A percentile compares a stretch with the other conserved stretches of the same genome.
phyloP scores from a whole-genome alignment of 495 filamentous ascomycete genomes.

The Sabuloglossum arenarium region DNA sequence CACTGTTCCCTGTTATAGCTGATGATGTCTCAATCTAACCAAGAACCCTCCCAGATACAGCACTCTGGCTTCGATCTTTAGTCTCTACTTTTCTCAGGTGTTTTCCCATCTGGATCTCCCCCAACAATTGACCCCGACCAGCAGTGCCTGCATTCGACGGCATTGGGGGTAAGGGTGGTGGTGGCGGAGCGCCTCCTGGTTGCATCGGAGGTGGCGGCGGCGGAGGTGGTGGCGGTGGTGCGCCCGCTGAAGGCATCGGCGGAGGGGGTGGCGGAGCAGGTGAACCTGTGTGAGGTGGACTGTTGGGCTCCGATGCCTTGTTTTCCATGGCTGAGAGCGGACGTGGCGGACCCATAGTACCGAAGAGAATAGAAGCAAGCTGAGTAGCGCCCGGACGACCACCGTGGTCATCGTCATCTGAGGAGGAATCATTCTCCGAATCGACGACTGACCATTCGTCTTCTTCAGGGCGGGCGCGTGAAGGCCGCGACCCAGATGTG shows the following conservation, averaged over 20 bases:
- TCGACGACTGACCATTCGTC: slow-evolving; percentile 77
- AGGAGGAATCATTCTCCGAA: slow-evolving; percentile 46
- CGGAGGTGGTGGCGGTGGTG: slow-evolving; percentile 25
- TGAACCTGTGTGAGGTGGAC: slow-evolving; percentile 5
- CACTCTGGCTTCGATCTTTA: slow-evolving; percentile 55
- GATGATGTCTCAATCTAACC: background rate
- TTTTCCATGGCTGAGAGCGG: slow-evolving; percentile 48
- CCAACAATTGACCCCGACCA: slow-evolving; percentile 42
- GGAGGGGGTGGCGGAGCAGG: slow-evolving; percentile 23
- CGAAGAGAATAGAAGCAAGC: slow-evolving; percentile 83
- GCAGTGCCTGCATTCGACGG: slow-evolving; percentile 17
- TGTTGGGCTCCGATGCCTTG: slow-evolving; percentile 11
- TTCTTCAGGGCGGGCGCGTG: slow-evolving; percentile 44
- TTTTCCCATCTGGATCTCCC: slow-evolving; percentile 61
- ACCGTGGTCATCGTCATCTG: slow-evolving; percentile 45
- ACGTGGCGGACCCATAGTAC: slow-evolving; percentile 88
- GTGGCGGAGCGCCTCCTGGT: slow-evolving; percentile 19
- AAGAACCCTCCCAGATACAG: slow-evolving; percentile 51
- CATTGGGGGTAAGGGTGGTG: slow-evolving; percentile 20
- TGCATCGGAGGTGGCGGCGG: slow-evolving; percentile 27
- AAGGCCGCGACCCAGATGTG: slow-evolving; percentile 18
- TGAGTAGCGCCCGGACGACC: slow-evolving; percentile 69
- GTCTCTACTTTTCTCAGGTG: slow-evolving; percentile 65
- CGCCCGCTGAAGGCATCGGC: slow-evolving; percentile 21
- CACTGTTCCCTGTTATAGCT: background rate